Evolutionary conservation across 768 basidiomycete species (phyloP).

Genomic region (Panaeolus cyanescens): DNA sequence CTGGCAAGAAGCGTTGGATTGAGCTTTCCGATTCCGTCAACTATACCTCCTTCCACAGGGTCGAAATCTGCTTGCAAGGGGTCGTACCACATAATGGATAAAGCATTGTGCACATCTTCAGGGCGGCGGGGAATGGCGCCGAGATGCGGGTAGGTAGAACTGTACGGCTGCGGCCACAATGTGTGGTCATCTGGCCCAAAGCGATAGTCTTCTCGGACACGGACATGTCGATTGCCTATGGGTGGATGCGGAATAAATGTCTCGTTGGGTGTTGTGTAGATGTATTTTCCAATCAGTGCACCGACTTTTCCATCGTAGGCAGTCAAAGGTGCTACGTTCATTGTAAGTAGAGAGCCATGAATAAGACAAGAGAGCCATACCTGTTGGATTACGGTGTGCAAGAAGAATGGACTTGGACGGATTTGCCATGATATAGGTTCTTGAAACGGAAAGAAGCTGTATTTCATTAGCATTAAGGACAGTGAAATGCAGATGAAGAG

Average conservation of each 20-base stretch:
- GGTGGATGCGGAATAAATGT: not conserved
- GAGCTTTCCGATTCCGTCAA: constrained; percentile 7
- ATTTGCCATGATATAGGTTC: too few species aligned
- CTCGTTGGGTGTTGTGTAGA: constrained; percentile 4
- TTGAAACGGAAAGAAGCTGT: too few species aligned
- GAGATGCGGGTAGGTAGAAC: not conserved
- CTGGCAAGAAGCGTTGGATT: not conserved
- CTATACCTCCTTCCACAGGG: not conserved
- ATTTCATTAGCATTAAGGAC: too few species aligned
- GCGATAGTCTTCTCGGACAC: constrained; percentile 1
- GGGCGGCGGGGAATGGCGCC: constrained; percentile 7
- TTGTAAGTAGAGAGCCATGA: too few species aligned
- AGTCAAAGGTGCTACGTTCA: not conserved
- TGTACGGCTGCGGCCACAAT: constrained; percentile 6
- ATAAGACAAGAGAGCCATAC: too few species aligned
- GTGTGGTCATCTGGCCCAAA: constrained; percentile 4
- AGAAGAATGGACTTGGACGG: too few species aligned
- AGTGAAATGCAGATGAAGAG: too few species aligned
- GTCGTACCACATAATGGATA: constrained; percentile 5
- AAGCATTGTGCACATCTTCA: not conserved
- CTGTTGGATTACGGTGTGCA: too few species aligned
- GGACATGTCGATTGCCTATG: not conserved
- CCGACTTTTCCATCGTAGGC: not conserved
- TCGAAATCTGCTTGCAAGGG: not conserved
- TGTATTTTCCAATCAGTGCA: not conserved